A percentile compares a stretch with the other conserved stretches of the same genome.
These are phyloP conservation scores for Trametes versicolor DNA, from an alignment of 1,284 basidiomycete species.

Conservation along the genomic window DNA sequence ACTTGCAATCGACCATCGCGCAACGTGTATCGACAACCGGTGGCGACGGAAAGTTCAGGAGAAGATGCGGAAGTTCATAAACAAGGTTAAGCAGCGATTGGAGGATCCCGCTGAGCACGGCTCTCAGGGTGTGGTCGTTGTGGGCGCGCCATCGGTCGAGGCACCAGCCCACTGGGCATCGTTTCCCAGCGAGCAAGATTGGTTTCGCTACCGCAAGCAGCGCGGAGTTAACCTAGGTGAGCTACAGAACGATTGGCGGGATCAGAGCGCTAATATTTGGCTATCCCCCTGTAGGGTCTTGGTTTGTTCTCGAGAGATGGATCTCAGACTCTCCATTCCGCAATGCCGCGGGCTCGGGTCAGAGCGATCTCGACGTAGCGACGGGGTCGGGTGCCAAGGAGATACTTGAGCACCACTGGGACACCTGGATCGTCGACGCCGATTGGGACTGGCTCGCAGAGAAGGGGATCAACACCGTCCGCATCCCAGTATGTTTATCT, in stretches of 20 bases:
- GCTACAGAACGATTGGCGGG: conserved; percentile 32
- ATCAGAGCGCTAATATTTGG: neutral
- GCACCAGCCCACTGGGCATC: neutral
- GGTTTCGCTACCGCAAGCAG: conserved; percentile 80
- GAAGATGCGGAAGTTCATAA: conserved; percentile 15
- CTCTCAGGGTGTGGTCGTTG: neutral
- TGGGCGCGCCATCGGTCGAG: neutral
- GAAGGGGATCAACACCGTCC: conserved; percentile 85
- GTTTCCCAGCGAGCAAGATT: conserved; percentile 45
- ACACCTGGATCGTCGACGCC: conserved; percentile 74
- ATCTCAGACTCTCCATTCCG: conserved; percentile 68
- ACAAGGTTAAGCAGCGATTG: conserved; percentile 16
- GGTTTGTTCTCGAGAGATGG: conserved; percentile 86
- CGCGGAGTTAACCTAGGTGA: conserved; percentile 85
- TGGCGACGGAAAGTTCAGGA: neutral
- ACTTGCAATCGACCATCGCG: neutral
- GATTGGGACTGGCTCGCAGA: conserved; percentile 82
- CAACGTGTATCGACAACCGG: neutral
- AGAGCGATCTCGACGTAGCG: conserved; percentile 84
- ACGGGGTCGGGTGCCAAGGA: conserved; percentile 66
- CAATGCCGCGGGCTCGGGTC: conserved; percentile 60
- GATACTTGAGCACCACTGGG: conserved; percentile 84
- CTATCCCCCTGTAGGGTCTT: conserved; percentile 58
- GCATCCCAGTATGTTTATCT: conserved; percentile 75
- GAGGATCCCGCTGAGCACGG: neutral